Percentiles rank a stretch among this genome's conserved stretches.
Conservation (phyloP, 768 basidiomycete species). For the Zangia roseola region DNA sequence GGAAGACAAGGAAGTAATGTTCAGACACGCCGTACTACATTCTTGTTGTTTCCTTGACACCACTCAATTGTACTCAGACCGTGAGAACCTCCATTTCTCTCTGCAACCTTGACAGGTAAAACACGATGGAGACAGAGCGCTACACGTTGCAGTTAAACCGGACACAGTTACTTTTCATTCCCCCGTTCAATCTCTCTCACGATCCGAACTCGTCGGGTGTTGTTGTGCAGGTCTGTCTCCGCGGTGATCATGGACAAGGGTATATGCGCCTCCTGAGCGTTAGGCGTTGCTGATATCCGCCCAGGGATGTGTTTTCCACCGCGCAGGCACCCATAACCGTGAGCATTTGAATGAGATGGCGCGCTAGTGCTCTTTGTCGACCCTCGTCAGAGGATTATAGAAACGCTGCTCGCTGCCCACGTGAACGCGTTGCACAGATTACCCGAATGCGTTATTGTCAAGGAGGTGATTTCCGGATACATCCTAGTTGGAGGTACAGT, state of each 20-base stretch:
- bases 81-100: not conserved
- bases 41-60: no score
- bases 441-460: slow-evolving; percentile 15
- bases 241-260: slow-evolving; percentile 12
- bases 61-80: not conserved
- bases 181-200: not conserved
- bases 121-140: not conserved
- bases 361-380: not conserved
- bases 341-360: slow-evolving; percentile 1
- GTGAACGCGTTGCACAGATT: slow-evolving; percentile 10
- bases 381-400: slow-evolving; percentile 18
- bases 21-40: not conserved
- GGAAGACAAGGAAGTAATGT: slow-evolving; percentile 62
- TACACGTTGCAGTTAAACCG: slow-evolving; percentile 20
- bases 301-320: slow-evolving; percentile 7
- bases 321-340: slow-evolving; percentile 21
- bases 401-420: slow-evolving; percentile 24
- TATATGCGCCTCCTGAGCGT: slow-evolving; percentile 14
- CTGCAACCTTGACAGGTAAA: not conserved
- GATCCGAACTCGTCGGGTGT: slow-evolving; percentile 8
- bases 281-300: not conserved
- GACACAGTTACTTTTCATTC: slow-evolving; percentile 27
- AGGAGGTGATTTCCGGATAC: slow-evolving; percentile 13
- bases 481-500: slow-evolving; percentile 20
- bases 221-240: slow-evolving; percentile 27